phyloP scores from a whole-genome alignment of 768 basidiomycete genomes.

The Hortiboletus campestris region DNA sequence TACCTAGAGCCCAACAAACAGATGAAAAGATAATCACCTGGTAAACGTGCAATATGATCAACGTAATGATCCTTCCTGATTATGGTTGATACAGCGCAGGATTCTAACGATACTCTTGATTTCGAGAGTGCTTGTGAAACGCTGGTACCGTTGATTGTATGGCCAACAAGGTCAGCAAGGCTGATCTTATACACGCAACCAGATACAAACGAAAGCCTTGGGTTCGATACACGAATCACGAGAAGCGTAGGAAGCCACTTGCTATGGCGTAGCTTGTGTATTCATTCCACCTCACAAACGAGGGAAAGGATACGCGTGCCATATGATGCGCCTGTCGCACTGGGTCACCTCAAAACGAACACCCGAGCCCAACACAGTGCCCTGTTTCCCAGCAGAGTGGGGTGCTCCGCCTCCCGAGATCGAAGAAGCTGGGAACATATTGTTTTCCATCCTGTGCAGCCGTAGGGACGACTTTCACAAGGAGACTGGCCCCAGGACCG shows the following conservation, averaged over 20 bases:
- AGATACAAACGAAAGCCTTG: constrained; percentile 32
- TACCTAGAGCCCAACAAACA: constrained; percentile 44
- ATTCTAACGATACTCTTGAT: constrained; percentile 42
- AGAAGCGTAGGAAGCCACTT: constrained; percentile 33
- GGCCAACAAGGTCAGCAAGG: neutral
- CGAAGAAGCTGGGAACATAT: constrained; percentile 34
- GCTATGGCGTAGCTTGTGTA: constrained; percentile 55
- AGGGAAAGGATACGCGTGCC: constrained; percentile 52
- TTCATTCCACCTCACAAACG: constrained; percentile 50
- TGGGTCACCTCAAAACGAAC: constrained; percentile 42
- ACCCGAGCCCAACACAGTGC: constrained; percentile 28
- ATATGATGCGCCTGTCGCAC: constrained; percentile 66
- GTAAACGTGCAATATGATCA: constrained; percentile 27
- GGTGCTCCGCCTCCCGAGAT: constrained; percentile 40
- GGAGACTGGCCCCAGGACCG: constrained; percentile 35
- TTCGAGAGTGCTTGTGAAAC: constrained; percentile 3
- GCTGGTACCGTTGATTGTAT: neutral
- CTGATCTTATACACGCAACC: neutral
- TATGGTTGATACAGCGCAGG: constrained; percentile 28
- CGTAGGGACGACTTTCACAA: constrained; percentile 43
- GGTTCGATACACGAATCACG: constrained; percentile 24
- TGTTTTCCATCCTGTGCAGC: constrained; percentile 52
- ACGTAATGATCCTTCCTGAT: neutral
- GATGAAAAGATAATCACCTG: no score
- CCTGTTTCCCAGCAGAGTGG: constrained; percentile 37